Evolutionary conservation across 2,329 filamentous ascomycete species (phyloP).

Genomic region (Trichophyton equinum): DNA sequence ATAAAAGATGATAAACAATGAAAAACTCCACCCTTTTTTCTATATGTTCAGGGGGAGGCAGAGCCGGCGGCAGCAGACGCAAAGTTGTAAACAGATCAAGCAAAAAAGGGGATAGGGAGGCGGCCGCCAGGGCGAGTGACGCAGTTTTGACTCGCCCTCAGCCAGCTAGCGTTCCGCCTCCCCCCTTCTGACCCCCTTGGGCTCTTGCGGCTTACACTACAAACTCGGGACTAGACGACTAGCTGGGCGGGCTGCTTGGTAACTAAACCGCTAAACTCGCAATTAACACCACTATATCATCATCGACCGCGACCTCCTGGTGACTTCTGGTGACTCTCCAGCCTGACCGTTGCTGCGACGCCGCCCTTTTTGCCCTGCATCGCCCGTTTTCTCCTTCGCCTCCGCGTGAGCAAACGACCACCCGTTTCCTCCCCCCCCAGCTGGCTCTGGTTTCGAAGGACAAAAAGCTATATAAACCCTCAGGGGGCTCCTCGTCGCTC

Average conservation of each 20-base stretch:
- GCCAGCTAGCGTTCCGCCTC: neutral
- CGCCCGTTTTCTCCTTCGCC: constrained; percentile 2
- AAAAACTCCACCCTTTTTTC: neutral
- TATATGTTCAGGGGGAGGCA: neutral
- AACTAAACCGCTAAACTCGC: neutral
- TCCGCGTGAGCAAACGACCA: neutral
- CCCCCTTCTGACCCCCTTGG: neutral
- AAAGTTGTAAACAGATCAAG: neutral
- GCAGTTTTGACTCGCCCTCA: too few species aligned
- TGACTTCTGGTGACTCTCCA: neutral
- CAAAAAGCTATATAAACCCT: neutral
- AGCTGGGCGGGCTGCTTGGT: too few species aligned
- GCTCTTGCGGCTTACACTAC: too few species aligned
- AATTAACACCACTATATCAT: neutral
- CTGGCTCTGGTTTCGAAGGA: constrained; percentile 20
- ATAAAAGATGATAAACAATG: neutral
- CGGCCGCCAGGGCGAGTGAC: too few species aligned
- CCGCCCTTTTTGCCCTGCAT: neutral
- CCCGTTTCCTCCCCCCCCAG: constrained; percentile 9
- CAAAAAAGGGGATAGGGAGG: neutral
- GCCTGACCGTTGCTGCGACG: neutral
- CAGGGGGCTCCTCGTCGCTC: neutral
- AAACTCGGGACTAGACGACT: too few species aligned
- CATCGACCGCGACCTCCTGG: neutral
- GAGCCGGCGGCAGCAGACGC: neutral